Base-by-base conservation (phyloP, 805 yeast species). In the Candida piceae region DNA sequence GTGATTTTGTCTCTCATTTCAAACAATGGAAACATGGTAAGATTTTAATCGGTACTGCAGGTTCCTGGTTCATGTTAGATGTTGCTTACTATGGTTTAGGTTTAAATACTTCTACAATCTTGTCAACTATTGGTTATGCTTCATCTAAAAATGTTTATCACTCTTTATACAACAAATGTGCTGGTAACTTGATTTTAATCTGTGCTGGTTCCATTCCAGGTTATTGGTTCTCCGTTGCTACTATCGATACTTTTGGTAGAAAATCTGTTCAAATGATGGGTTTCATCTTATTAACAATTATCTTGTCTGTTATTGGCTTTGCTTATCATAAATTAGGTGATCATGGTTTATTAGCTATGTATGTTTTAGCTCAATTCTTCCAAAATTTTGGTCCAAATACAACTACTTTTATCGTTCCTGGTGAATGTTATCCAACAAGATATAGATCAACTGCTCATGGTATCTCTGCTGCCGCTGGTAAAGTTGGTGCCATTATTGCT, bases 161-260 rank as follows among this genome's bases (percentile, higher is more conserved):
- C 39, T 71, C 77, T 31, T 67, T 88, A 46, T 80, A 79, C 70
- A 76, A 87, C 63, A 62, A 82, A 43, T 84, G 90, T 60, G 95
- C 88, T 40, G 96, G 96, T 78, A 87, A 87, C 67, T 74, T 87
- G 71, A 87, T 87, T 66, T 74, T 87, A 61, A 78, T 87, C 46
- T 85, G 95, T 74, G 97, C 97, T 39, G 96, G 97, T 72, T 75
- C 93, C 31, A 76, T 87, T 64, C 96, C 96, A 53, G 96, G 96
- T 58, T 87, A 87, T 67, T 87, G 96, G 96, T 67, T 72, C 43
- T 60, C 90, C 22, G 86, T 81, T 51, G 87, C 87, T 35, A 80
- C 90, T 32, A 60, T 87, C 42, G 96, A 87, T 64, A 70, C 66
- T 26, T 52, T 87, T 50, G 96, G 96, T 53, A 80, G 96, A 73